A percentile compares a stretch with the other conserved stretches of the same genome.
Evolutionary conservation across 1,284 basidiomycete genomes (phyloP).

Genomic region (Cryptococcus jaspeensis): DNA sequence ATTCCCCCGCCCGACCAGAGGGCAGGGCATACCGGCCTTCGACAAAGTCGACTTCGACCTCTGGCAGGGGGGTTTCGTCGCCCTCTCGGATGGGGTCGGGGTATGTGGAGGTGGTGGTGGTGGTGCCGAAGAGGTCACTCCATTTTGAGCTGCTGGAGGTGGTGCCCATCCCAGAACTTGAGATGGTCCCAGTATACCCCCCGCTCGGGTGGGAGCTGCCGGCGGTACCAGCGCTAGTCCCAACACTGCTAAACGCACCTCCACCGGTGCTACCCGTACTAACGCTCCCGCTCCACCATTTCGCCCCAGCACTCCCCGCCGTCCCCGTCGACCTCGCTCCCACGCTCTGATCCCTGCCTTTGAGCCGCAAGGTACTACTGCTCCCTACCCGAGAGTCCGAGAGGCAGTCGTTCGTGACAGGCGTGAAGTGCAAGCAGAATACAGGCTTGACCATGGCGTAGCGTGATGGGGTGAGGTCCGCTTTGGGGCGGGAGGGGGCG

Average conservation of each 20-base stretch:
- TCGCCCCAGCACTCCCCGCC: constrained; percentile 11
- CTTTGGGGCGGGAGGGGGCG: not conserved
- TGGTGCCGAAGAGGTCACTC: constrained; percentile 19
- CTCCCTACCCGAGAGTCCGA: constrained; percentile 6
- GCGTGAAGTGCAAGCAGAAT: constrained; percentile 27
- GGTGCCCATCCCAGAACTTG: too few relatives aligned
- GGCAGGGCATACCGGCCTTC: constrained; percentile 21
- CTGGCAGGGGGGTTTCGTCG: not conserved
- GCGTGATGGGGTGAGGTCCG: not conserved
- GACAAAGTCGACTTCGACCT: constrained; percentile 22
- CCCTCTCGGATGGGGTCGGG: not conserved
- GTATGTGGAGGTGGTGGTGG: too few relatives aligned
- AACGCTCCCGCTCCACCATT: constrained; percentile 23
- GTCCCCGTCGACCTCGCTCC: constrained; percentile 7
- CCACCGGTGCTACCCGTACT: too few relatives aligned
- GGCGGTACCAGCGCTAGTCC: too few relatives aligned
- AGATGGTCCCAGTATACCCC: too few relatives aligned
- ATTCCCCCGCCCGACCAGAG: not conserved
- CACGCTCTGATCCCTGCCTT: constrained; percentile 15
- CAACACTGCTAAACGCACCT: too few relatives aligned
- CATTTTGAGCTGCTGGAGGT: constrained; percentile 6
- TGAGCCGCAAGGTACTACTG: constrained; percentile 23
- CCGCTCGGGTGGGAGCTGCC: too few relatives aligned
- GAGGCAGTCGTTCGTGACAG: not conserved
- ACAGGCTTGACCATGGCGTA: constrained; percentile 26